Evolutionary conservation across 805 yeast genomes (phyloP), one percentile per base, ranked within the genome.

Genomic region (Candida awuae): DNA sequence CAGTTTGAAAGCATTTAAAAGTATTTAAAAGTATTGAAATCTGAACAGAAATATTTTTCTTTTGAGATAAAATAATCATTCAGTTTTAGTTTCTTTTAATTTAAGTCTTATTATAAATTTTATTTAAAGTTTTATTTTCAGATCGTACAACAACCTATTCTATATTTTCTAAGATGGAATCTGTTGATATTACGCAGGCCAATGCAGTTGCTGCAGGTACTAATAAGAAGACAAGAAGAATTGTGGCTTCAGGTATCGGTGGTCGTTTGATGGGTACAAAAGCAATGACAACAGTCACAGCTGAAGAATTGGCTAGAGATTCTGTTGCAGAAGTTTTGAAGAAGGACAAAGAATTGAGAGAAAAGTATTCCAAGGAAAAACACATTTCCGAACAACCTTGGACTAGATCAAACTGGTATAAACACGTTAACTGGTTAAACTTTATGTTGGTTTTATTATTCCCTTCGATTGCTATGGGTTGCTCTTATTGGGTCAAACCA

Each of bases 181-280:
- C 59, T 1, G 73, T 78, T 37, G 87, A 84, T 56, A 68, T 84
- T 48, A 72, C 77, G 32, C 66, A 73, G 39, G 85, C 87, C 44
- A 83, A 81, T 59, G 77, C 84, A 34, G 71, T 84, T 45, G 94
- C 94, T 14, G 83, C 92, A 9, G 94, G 94, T 48, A 74, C 84
- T 39, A 76, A 82, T 66, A 80, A 77, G 56, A 71, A 75, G 52
- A 67, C 68, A 40, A 77, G 75, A 37, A 72, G 90, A 61, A 76
- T 82, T 37, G 90, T 82, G 34, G 87, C 87, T 41, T 84, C 87
- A 15, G 82, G 82, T 38, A 61, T 75, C 34, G 82, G 87, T 35
- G 92, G 92, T 29, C 66, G 66, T 35, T 64, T 84, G 52, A 84
- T 84, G 94, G 94, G 94, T 27, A 80, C 90, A 35, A 81, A 82